Base-by-base conservation (phyloP, 352 stramenopile species). In the Saprolegnia parasitica region DNA sequence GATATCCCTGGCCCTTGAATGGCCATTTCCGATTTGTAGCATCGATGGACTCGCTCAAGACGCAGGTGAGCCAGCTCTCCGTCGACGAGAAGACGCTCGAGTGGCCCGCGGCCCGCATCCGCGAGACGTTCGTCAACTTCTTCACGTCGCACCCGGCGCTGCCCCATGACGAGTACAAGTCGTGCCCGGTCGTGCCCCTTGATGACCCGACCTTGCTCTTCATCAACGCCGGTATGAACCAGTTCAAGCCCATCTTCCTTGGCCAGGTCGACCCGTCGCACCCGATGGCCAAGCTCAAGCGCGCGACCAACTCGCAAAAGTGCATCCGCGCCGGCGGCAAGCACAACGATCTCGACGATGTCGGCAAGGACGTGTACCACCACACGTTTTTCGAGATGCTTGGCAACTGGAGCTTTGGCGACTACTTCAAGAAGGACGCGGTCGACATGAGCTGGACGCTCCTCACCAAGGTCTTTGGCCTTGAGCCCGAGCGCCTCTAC, bases 321-420 rank as follows among this genome's bases (percentile, higher is more conserved):
- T 99, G 97, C 78, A 99, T 99, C 75, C 93, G 97, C 56, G 97
- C 97, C 23, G 97, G 97, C 46, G 97, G 97, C 23, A 99, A 99
- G 78, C 97, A 99, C 83, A 99, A 99, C 76, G 97, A 99, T 81
- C 87, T 99, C 42, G 97, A 99, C 67, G 97, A 99, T 78, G 97
- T 99, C 8, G 97, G 97, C 52, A 96, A 96, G 73, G 97, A 99
- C 82, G 97, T 96, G 39, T 99, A 99, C 78, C 97, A 99, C 81
- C 97, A 99, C 78, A 99, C 97, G 29, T 99, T 99, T 77, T 99
- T 99, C 76, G 97, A 99, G 77, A 99, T 99, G 97, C 80, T 99
- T 35, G 97, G 97, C 29, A 98, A 96, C 73, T 99, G 97, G 97
- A 98, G 83, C 49, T 99, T 99, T 81, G 96, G 96, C 56, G 81